These are phyloP conservation scores for Chimonanthus salicifolius DNA, from an alignment of 164 flowering plant genomes.

Conservation along the genomic window DNA sequence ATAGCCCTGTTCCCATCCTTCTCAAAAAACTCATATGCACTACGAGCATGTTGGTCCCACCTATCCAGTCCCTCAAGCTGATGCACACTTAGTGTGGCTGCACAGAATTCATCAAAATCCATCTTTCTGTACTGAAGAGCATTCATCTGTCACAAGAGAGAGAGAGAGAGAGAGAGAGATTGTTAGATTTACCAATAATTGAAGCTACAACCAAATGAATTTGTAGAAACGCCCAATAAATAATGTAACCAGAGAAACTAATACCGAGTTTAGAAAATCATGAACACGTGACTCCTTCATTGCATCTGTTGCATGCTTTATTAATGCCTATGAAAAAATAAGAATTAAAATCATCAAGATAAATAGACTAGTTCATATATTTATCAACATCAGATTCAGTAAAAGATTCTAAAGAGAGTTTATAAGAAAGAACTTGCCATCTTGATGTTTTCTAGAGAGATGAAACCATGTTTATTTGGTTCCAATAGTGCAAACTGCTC, in stretches of 20 bases:
- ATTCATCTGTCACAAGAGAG: slow-evolving; percentile 46
- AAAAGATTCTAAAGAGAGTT: background rate
- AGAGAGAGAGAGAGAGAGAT: background rate
- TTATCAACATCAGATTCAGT: background rate
- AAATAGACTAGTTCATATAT: background rate
- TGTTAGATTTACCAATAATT: background rate
- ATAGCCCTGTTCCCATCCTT: slow-evolving; percentile 88
- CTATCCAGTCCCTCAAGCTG: slow-evolving; percentile 84
- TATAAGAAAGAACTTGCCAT: slow-evolving; percentile 35
- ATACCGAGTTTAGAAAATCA: slow-evolving; percentile 69
- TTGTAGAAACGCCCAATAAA: background rate
- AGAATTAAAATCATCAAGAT: background rate
- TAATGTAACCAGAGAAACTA: background rate
- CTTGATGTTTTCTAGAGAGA: slow-evolving; percentile 55
- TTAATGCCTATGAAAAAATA: slow-evolving; percentile 52
- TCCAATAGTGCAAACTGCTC: slow-evolving; percentile 71
- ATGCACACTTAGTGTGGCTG: slow-evolving; percentile 81
- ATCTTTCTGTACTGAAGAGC: slow-evolving; percentile 84
- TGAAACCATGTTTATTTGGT: slow-evolving; percentile 60
- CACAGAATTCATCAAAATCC: slow-evolving; percentile 95
- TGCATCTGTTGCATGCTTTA: slow-evolving; percentile 79
- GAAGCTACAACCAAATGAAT: background rate
- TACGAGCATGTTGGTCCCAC: slow-evolving; percentile 94
- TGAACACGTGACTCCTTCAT: slow-evolving; percentile 86
- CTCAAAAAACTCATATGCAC: slow-evolving; percentile 85